Percentiles rank a stretch among this genome's conserved stretches.
phyloP scores from a whole-genome alignment of 495 filamentous ascomycete genomes.

The Staphylotrichum longicolle region DNA sequence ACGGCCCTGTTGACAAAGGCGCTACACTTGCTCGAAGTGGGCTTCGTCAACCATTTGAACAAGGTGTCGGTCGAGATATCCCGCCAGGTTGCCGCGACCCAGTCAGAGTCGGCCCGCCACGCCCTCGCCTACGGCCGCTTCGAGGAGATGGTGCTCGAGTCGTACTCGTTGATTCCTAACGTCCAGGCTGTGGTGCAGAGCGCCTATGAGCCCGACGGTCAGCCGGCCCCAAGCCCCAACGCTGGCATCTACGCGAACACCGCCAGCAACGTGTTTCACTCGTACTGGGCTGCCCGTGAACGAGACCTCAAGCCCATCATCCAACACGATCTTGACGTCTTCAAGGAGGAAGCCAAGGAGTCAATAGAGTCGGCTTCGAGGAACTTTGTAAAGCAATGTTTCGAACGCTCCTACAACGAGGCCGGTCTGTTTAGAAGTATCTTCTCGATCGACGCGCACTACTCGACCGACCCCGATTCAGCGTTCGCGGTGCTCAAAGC shows the following conservation, averaged over 20 bases:
- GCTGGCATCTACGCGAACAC: constrained; percentile 64
- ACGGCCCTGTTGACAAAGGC: constrained; percentile 69
- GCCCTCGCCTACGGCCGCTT: constrained; percentile 52
- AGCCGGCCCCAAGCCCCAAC: constrained; percentile 52
- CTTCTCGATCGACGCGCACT: constrained; percentile 50
- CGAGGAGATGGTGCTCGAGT: constrained; percentile 47
- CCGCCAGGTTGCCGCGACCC: constrained; percentile 44
- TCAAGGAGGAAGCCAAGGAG: constrained; percentile 46
- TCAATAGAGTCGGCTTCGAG: constrained; percentile 45
- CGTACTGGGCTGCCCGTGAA: constrained; percentile 44
- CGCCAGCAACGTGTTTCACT: constrained; percentile 46
- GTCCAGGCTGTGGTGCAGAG: constrained; percentile 46
- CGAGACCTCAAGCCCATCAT: constrained; percentile 53
- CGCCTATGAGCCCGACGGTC: constrained; percentile 61
- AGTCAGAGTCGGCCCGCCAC: constrained; percentile 50
- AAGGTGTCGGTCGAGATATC: constrained; percentile 46
- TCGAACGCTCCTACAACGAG: constrained; percentile 50
- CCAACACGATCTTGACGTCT: constrained; percentile 53
- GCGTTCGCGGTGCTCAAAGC: constrained; percentile 44
- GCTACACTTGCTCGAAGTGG: constrained; percentile 53
- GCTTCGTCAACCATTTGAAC: constrained; percentile 47
- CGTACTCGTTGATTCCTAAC: constrained; percentile 47
- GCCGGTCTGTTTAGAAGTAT: constrained; percentile 45
- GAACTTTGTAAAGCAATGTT: constrained; percentile 51
- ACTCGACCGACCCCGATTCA: constrained; percentile 41